A percentile compares a stretch with the other conserved stretches of the same genome.
These are phyloP conservation scores for Mycena haematopus DNA, from an alignment of 768 basidiomycete genomes.

Conservation along the genomic window DNA sequence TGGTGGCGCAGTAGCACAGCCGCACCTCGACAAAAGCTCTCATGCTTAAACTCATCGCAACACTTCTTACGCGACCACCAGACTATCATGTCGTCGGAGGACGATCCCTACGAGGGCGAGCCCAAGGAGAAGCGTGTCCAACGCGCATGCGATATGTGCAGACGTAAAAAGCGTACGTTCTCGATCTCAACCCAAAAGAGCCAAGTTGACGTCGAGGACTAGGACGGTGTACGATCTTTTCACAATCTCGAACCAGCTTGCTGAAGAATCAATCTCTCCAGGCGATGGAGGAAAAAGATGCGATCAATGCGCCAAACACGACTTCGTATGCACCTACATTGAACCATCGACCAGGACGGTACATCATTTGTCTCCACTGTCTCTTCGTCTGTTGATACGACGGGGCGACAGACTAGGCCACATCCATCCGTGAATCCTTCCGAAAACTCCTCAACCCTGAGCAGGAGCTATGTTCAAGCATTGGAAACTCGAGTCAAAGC, in stretches of 20 bases:
- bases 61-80: neutral
- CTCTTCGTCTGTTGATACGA: neutral
- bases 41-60: no score
- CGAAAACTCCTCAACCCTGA: neutral
- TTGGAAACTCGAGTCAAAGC: conserved; percentile 14
- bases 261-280: neutral
- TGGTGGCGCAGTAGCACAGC: no score
- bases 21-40: no score
- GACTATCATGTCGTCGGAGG: conserved; percentile 1
- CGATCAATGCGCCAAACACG: conserved; percentile 10
- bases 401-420: no score
- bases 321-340: conserved; percentile 20
- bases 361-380: neutral
- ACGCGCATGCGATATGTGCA: conserved; percentile 19
- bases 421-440: neutral
- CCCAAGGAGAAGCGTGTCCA: conserved; percentile 14
- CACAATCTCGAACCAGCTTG: no score
- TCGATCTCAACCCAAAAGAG: no score
- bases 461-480: conserved; percentile 4
- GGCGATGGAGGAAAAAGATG: conserved; percentile 15
- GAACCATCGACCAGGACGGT: conserved; percentile 1
- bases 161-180: conserved; percentile 11
- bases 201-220: no score
- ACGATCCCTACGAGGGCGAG: neutral
- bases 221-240: conserved; percentile 1